phyloP scores from a whole-genome alignment of 1,139 yeast species.

The Lodderomyces oxycetoniae region DNA sequence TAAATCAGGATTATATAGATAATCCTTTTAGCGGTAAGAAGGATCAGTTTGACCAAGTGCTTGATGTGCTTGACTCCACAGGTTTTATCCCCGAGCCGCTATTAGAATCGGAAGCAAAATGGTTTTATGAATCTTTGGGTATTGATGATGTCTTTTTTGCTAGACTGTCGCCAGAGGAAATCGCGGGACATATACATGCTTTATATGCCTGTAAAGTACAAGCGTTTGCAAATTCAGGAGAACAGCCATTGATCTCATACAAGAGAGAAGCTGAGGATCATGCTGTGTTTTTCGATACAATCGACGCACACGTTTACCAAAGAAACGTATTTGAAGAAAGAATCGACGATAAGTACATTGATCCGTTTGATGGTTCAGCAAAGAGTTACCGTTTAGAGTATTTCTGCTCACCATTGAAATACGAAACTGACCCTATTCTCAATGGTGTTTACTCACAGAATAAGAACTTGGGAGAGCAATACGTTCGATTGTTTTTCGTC shows the following conservation, averaged over 20 bases:
- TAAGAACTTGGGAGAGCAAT: slow-evolving; percentile 40
- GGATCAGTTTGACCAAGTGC: slow-evolving; percentile 73
- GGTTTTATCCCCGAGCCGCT: slow-evolving; percentile 88
- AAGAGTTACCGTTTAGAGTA: slow-evolving; percentile 72
- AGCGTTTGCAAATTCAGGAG: slow-evolving; percentile 51
- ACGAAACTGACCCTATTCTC: slow-evolving; percentile 43
- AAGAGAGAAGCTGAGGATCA: slow-evolving; percentile 76
- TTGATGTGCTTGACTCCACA: slow-evolving; percentile 73
- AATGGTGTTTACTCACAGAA: slow-evolving; percentile 38
- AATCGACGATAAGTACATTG: slow-evolving; percentile 79
- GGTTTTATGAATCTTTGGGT: slow-evolving; percentile 87
- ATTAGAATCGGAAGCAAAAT: slow-evolving; percentile 79
- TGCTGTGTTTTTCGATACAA: slow-evolving; percentile 86
- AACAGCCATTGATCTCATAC: slow-evolving; percentile 60
- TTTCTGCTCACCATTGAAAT: slow-evolving; percentile 64
- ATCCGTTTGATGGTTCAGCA: slow-evolving; percentile 42
- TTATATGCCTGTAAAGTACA: slow-evolving; percentile 90
- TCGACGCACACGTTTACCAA: slow-evolving; percentile 32
- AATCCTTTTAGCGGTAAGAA: slow-evolving; percentile 77
- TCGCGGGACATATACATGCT: slow-evolving; percentile 80
- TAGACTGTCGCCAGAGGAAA: slow-evolving; percentile 72
- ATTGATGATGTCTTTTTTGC: slow-evolving; percentile 92
- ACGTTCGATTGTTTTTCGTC: slow-evolving; percentile 77
- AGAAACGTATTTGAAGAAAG: slow-evolving; percentile 52
- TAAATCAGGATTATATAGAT: slow-evolving; percentile 62